Base-by-base conservation (phyloP, 116 monocot genomes). In the Papilionanthe hybrid region DNA sequence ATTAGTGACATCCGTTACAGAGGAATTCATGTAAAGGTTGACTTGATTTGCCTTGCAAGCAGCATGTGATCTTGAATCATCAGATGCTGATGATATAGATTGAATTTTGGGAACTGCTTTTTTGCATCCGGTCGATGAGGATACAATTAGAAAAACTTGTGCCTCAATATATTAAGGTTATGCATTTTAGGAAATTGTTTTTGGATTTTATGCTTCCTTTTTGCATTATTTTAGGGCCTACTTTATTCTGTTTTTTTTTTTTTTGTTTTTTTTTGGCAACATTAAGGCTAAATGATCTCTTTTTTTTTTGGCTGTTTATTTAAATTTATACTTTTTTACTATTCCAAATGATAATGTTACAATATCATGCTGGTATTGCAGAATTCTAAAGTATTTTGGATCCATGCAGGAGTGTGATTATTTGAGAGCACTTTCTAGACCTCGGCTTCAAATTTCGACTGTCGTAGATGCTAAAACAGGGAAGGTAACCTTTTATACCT, bases 381-480 rank as follows among this genome's bases (percentile, higher is more conserved):
- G 29, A 72, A 27, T 37, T 32, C 28, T 63, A 63, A 47, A 7
- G 41, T 63, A 5, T 63, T 80, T 47, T 4, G 10, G 71, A 55
- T 19, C 69, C 32, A 69, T 85, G 75, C 87, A 96, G 96, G 96
- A 96, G 81, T 96, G 96, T 83, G 91, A 96, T 80, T 88, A 87
- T 87, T 88, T 96, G 17, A 87, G 72, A 87, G 88, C 88, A 81
- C 81, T 96, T 81, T 93, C 93, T 53, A 86, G 77, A 77, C 96
- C 93, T 37, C 89, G 91, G 71, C 96, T 96, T 82, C 79, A 85
- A 56, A 63, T 83, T 76, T 96, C 96, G n/a, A 91, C 93, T 37
- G 96, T 96, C 37, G 91, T 96, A 20, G 91, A 96, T 81, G 63
- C 78, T 23, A 90, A 91, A 87, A 93, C 93, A 79, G 93, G 96